Conservation (phyloP, 2,329 filamentous ascomycete genomes). For the Fusarium sublunatum region DNA sequence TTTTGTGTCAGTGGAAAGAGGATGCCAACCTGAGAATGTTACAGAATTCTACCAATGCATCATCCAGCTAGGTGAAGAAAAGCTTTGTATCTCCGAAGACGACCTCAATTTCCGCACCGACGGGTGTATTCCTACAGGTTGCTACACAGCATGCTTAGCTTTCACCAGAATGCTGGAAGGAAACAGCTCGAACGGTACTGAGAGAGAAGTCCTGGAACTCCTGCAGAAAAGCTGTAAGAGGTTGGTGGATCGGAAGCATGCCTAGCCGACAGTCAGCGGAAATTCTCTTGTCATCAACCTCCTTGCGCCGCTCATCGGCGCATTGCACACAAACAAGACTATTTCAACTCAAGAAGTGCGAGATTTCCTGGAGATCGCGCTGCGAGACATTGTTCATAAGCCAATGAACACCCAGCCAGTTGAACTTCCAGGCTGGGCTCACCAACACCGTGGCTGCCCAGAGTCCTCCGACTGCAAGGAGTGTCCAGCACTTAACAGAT, state of each 20-base stretch:
- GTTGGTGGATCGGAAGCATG: background rate
- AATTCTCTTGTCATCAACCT: background rate
- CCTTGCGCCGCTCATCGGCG: background rate
- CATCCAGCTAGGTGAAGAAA: background rate
- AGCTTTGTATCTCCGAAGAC: background rate
- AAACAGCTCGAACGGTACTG: background rate
- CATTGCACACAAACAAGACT: slow-evolving; percentile 1
- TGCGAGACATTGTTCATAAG: background rate
- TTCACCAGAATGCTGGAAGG: slow-evolving; percentile 3
- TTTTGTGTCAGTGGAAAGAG: background rate
- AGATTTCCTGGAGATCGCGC: slow-evolving; percentile 2
- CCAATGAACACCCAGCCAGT: slow-evolving; percentile 2
- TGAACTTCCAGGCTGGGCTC: slow-evolving; percentile 8
- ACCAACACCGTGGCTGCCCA: slow-evolving; percentile 1
- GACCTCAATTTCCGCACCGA: no score
- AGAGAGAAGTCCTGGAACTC: background rate
- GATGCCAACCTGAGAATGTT: background rate
- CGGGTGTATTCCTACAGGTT: no score
- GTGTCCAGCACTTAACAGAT: slow-evolving; percentile 8
- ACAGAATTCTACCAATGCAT: slow-evolving; percentile 3
- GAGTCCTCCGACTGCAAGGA: background rate
- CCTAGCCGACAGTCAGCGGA: background rate
- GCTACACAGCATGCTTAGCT: background rate
- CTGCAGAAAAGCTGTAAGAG: slow-evolving; percentile 12
- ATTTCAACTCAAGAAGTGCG: background rate